These are phyloP conservation scores for Syzygium malaccense DNA, from an alignment of 441 rosid genomes.

Conservation along the genomic window DNA sequence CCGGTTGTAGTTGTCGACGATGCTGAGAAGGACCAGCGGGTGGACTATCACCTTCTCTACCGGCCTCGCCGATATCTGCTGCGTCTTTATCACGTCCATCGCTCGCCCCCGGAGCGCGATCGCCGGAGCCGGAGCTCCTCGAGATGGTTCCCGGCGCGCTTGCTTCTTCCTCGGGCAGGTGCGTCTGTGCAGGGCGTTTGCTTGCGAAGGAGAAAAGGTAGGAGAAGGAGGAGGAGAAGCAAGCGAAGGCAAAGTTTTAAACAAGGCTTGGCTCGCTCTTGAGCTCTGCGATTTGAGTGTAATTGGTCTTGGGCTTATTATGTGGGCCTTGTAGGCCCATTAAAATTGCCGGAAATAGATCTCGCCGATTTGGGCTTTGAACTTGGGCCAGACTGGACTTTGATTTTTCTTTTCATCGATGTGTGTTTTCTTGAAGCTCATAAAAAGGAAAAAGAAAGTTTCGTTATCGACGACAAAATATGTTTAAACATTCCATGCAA, in stretches of 20 bases:
- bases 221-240: not conserved
- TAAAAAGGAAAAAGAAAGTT: not conserved
- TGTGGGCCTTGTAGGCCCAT: not conserved
- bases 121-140: not conserved
- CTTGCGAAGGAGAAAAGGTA: not conserved
- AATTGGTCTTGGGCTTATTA: not conserved
- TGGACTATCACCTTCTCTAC: slow-evolving; percentile 86
- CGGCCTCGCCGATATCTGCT: slow-evolving; percentile 59
- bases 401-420: not conserved
- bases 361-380: not conserved
- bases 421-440: not conserved
- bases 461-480: too few species aligned
- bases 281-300: not conserved
- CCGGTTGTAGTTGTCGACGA: slow-evolving; percentile 84
- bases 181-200: not conserved
- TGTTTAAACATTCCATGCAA: too few species aligned
- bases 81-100: slow-evolving; percentile 85
- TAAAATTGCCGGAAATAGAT: not conserved
- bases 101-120: not conserved
- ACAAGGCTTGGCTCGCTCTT: not conserved
- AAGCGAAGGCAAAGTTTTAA: not conserved
- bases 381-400: not conserved
- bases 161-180: not conserved
- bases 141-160: not conserved
- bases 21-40: slow-evolving; percentile 81